phyloP scores from a whole-genome alignment of 2,329 filamentous ascomycete species.

The Lomentospora prolificans region DNA sequence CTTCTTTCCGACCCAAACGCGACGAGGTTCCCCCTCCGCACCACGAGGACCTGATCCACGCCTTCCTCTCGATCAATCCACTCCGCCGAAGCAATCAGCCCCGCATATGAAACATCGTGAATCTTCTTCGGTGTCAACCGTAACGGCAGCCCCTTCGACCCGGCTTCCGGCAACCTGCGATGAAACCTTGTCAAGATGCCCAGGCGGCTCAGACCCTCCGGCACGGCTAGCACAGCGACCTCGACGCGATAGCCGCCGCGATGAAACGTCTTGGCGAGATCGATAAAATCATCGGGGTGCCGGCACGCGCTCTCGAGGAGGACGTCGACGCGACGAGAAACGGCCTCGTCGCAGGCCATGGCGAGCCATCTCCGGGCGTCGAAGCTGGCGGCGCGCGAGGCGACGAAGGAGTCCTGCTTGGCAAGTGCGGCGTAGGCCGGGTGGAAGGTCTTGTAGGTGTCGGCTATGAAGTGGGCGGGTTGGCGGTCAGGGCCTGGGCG shows the following conservation, averaged over 20 bases:
- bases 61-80: constrained; percentile 24
- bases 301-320: constrained; percentile 36
- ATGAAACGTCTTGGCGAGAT: constrained; percentile 25
- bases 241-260: constrained; percentile 25
- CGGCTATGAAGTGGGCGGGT: constrained; percentile 32
- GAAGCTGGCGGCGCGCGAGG: constrained; percentile 26
- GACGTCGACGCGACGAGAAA: constrained; percentile 22
- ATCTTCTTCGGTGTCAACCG: constrained; percentile 32
- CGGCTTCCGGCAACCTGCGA: constrained; percentile 23
- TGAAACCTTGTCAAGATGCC: constrained; percentile 32
- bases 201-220: constrained; percentile 28
- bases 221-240: constrained; percentile 32
- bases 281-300: constrained; percentile 29
- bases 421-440: constrained; percentile 25
- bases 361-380: constrained; percentile 35
- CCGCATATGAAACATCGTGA: constrained; percentile 35
- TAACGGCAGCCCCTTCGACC: constrained; percentile 23
- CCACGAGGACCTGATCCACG: constrained; percentile 27
- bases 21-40: constrained; percentile 28
- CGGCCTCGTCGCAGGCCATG: constrained; percentile 26
- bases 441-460: constrained; percentile 40
- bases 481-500: not conserved
- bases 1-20: constrained; percentile 17
- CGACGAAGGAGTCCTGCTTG: constrained; percentile 19
- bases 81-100: constrained; percentile 25